phyloP scores from a whole-genome alignment of 2,329 filamentous ascomycete genomes.

The Didymella pinodella region DNA sequence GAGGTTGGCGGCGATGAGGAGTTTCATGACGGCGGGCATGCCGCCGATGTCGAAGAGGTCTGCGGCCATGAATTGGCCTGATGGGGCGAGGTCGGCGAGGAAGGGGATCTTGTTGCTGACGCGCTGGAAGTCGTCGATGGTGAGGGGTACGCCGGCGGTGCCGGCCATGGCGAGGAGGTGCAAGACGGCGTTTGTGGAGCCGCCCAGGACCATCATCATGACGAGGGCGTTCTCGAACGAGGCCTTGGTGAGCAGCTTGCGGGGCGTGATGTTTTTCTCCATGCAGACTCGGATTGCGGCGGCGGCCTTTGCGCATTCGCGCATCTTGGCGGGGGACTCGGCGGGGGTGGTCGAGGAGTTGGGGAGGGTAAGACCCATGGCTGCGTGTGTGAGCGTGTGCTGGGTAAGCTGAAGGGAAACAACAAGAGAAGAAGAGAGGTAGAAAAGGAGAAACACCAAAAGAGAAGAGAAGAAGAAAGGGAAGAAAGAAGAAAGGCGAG shows the following conservation, averaged over 20 bases:
- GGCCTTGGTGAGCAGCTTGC: constrained; percentile 78
- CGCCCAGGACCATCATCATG: constrained; percentile 90
- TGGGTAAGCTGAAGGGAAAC: too few relatives aligned
- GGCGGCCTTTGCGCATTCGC: constrained; percentile 83
- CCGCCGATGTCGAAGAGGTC: constrained; percentile 88
- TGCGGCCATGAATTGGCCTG: constrained; percentile 85
- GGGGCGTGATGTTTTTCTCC: constrained; percentile 81
- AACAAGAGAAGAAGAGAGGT: neutral
- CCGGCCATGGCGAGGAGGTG: constrained; percentile 92
- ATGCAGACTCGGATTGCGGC: constrained; percentile 80
- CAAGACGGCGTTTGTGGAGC: constrained; percentile 86
- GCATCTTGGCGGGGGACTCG: constrained; percentile 80
- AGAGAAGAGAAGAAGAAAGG: too few relatives aligned
- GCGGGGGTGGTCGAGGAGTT: constrained; percentile 87
- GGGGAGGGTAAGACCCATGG: constrained; percentile 82
- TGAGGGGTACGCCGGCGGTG: constrained; percentile 78
- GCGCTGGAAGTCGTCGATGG: constrained; percentile 82
- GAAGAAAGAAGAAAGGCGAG: too few relatives aligned
- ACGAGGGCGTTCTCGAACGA: constrained; percentile 90
- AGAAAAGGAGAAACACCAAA: too few relatives aligned
- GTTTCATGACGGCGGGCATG: constrained; percentile 84
- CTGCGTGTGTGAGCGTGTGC: constrained; percentile 47
- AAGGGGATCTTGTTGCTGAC: constrained; percentile 85
- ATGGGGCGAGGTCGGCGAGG: constrained; percentile 84
- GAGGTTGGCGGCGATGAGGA: constrained; percentile 77